Base-by-base conservation (phyloP, 179 eudicot species). In the Silene noctiflora region DNA sequence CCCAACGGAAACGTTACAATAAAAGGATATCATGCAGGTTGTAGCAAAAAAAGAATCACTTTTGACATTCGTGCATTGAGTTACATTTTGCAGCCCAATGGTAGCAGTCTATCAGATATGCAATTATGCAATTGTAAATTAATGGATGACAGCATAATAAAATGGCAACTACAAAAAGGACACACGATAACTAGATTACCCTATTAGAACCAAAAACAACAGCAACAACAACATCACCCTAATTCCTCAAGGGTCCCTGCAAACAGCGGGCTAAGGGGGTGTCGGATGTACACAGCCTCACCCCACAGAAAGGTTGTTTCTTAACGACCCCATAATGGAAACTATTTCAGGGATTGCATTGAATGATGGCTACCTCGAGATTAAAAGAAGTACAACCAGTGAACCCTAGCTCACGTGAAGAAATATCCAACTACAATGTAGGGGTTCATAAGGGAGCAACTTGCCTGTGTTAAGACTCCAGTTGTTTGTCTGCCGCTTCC, bases 391-490 rank as follows among this genome's bases (percentile, higher is more conserved):
- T 8, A 8, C 46, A 39, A 39, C 46, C 46, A 39, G 46, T 8
- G 11, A 39, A 39, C 11, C 46, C 20, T n/a, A 11, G 6, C 7
- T 27, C 80, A 62, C 12, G 44, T 69, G 51, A 44, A 2, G 35
- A 46, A 24, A 58, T 13, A 59, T 22, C 21, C 24, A 39, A 66
- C 56, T 6, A 63, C 6, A 9, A 35, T 9, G 12, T 14, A 39
- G 13, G 20, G 55, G 9, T 35, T 1, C 51, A 19, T n/a, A 67
- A 44, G 33, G 31, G 9, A 62, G 55, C 29, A 82, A 68, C 87
- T 77, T 62, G 86, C 99, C 98, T 95, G 98, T 74, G 98, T 97
- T 72, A 93, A 89, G 66, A 95, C 98, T 76, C 99, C 99, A 69
- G 89, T 89, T 12, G 98, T 89, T 74, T 93, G 99, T 72, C 97